Evolutionary conservation across 495 filamentous ascomycete species (phyloP), one percentile per base, ranked within the genome.

Genomic region (Annulohypoxylon nitens): DNA sequence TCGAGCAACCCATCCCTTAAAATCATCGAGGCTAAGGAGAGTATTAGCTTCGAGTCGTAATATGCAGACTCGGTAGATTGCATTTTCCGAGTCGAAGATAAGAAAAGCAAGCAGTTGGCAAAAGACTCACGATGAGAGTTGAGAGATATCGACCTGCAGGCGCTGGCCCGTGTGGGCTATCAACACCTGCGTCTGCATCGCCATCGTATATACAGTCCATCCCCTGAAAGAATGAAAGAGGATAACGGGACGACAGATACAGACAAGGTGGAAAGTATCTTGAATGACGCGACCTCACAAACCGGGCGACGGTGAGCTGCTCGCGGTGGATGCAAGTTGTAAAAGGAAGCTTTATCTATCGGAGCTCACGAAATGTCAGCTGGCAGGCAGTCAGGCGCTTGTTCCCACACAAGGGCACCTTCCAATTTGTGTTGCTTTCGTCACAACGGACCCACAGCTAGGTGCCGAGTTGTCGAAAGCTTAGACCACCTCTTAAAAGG

Each of bases 161-260:
- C 91, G 90, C 85, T 93, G 90, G 85, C 94, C 94, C 75, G 91
- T 92, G 85, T 96, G 94, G 85, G 93, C 94, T 68, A 96, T 88
- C 81, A 92, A 92, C 81, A 97, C 89, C 81, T 93, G 88, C 79
- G 93, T 84, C 82, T 91, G 90, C 88, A 94, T 94, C 72, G 82
- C 82, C 83, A 86, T 86, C 64, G 10, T 70, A 65, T 70, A 63
- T 80, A 57, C 61, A 69, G 69, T 78, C 77, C 77, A 78, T 78
- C 77, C 75, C 77, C 73, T 65, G 68, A 68, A 71, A 75, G 64
- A 71, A 71, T 75, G 61, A 62, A 72, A 61, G 71, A 59, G 20
- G 59, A 67, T 18, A 51, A 67, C 18, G 70, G 26, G 62, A 68
- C 61, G 25, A 62, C 33, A 57, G n/a, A 16, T 23, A 20, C 61